Evolutionary conservation across 2,329 filamentous ascomycete genomes (phyloP).

Genomic region (Lasiodiplodia hormozganensis): DNA sequence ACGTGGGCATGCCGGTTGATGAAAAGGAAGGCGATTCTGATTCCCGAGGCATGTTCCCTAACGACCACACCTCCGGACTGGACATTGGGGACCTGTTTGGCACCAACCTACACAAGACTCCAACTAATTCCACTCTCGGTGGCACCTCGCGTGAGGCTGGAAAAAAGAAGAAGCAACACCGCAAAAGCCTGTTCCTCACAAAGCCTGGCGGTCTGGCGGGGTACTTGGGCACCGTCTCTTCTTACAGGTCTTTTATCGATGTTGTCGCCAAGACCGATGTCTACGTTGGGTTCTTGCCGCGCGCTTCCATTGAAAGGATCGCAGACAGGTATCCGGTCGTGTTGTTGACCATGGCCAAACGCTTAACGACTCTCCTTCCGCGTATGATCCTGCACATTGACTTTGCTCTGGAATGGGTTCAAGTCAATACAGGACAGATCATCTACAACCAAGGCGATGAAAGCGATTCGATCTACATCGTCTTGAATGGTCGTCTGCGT

Average conservation of each 20-base stretch:
- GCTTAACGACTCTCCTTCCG: slow-evolving; percentile 86
- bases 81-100: slow-evolving; percentile 43
- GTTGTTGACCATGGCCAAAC: slow-evolving; percentile 92
- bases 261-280: slow-evolving; percentile 98
- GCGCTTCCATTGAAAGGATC: slow-evolving; percentile 84
- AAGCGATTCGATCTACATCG: slow-evolving; percentile 97
- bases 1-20: slow-evolving; percentile 83
- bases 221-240: slow-evolving; percentile 92
- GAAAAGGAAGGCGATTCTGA: slow-evolving; percentile 60
- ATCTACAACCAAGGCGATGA: slow-evolving; percentile 94
- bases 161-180: slow-evolving; percentile 58
- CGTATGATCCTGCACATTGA: slow-evolving; percentile 94
- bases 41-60: slow-evolving; percentile 51
- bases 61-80: slow-evolving; percentile 38
- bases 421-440: slow-evolving; percentile 92
- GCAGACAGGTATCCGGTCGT: slow-evolving; percentile 93
- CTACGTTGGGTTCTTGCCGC: slow-evolving; percentile 92
- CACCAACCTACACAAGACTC: slow-evolving; percentile 35
- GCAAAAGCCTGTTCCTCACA: slow-evolving; percentile 83
- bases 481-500: slow-evolving; percentile 89
- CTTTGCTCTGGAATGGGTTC: slow-evolving; percentile 97
- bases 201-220: slow-evolving; percentile 95
- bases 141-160: slow-evolving; percentile 33
- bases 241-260: slow-evolving; percentile 94
- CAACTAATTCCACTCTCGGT: slow-evolving; percentile 36